Conservation (phyloP, 2,329 filamentous ascomycete species). For the Venturia nashicola region DNA sequence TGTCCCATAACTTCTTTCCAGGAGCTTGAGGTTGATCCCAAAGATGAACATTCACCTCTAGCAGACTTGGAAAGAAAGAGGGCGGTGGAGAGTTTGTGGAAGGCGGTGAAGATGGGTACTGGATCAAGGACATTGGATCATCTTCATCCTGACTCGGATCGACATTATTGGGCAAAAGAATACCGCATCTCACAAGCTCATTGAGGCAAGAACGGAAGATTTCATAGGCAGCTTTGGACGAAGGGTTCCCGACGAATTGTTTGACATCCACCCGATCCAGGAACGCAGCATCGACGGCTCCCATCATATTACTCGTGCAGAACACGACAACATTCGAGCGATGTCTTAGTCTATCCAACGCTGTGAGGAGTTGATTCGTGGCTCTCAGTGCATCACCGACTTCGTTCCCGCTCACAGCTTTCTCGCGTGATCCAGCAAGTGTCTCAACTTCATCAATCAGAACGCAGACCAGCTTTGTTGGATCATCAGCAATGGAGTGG, state of each 20-base stretch:
- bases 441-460: slow-evolving; percentile 40
- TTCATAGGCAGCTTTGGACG: slow-evolving; percentile 29
- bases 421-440: slow-evolving; percentile 32
- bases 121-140: slow-evolving; percentile 9
- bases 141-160: slow-evolving; percentile 14
- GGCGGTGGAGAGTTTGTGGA: not conserved
- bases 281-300: slow-evolving; percentile 35
- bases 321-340: slow-evolving; percentile 34
- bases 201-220: slow-evolving; percentile 37
- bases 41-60: slow-evolving; percentile 14
- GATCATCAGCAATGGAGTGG: slow-evolving; percentile 23
- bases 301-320: slow-evolving; percentile 38
- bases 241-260: slow-evolving; percentile 30
- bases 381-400: slow-evolving; percentile 34
- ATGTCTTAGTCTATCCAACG: slow-evolving; percentile 31
- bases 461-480: slow-evolving; percentile 30
- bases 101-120: not conserved
- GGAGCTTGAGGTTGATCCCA: slow-evolving; percentile 17
- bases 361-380: slow-evolving; percentile 38
- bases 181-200: slow-evolving; percentile 27
- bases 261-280: slow-evolving; percentile 37
- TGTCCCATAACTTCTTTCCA: slow-evolving; percentile 18
- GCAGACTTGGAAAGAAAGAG: not conserved
- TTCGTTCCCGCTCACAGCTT: slow-evolving; percentile 27
- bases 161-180: slow-evolving; percentile 6